Conservation (phyloP, 306 rosid genomes). For the Vigna trinervia region DNA sequence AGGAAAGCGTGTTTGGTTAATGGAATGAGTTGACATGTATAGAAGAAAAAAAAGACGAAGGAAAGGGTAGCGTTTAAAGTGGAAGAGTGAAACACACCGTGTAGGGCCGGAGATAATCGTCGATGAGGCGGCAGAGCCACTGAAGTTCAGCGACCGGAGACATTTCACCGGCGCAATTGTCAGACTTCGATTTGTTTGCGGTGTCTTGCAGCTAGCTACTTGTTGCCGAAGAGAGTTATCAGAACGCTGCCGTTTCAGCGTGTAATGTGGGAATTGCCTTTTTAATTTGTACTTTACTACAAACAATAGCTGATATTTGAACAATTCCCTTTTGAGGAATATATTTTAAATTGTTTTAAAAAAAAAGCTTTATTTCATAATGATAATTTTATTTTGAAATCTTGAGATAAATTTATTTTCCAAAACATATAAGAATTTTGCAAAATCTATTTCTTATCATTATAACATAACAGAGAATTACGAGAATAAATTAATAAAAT, state of each 20-base stretch:
- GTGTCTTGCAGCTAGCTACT: not conserved
- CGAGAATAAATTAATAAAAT: too few relatives aligned
- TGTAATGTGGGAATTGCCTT: not conserved
- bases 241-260: slow-evolving; percentile 4
- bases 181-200: not conserved
- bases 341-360: too few relatives aligned
- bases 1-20: slow-evolving; percentile 3
- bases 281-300: not conserved
- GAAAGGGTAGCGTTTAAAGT: slow-evolving; percentile 10
- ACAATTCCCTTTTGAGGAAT: too few relatives aligned
- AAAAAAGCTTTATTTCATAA: too few relatives aligned
- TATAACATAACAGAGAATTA: too few relatives aligned
- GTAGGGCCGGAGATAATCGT: slow-evolving; percentile 59
- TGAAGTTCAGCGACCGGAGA: slow-evolving; percentile 47
- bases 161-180: slow-evolving; percentile 19
- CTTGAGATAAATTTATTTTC: too few relatives aligned
- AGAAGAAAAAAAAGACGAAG: not conserved
- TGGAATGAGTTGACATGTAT: not conserved
- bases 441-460: too few relatives aligned
- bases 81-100: slow-evolving; percentile 52
- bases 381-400: too few relatives aligned
- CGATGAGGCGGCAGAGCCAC: slow-evolving; percentile 68
- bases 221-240: not conserved
- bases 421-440: too few relatives aligned
- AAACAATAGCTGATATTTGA: too few relatives aligned